These are phyloP conservation scores for Adansonia gregorii DNA, from an alignment of 441 rosid species.

Conservation along the genomic window DNA sequence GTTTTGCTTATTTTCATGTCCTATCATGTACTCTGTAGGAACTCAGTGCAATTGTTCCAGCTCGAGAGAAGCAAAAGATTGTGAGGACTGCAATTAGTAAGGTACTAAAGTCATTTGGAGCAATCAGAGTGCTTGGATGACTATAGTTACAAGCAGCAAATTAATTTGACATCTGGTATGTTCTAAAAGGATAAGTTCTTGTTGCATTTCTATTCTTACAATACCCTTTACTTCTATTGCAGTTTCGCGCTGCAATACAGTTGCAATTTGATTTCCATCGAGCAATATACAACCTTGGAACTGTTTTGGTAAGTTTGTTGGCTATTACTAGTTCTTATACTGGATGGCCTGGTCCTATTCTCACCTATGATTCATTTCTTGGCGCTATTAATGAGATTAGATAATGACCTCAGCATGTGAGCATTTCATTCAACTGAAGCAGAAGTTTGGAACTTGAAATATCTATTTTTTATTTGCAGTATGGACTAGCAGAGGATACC, in stretches of 20 bases:
- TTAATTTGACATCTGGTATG: conserved; percentile 31
- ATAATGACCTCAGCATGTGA: neutral
- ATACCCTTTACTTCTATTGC: conserved; percentile 35
- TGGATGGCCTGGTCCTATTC: conserved; percentile 5
- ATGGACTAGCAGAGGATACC: conserved; percentile 98
- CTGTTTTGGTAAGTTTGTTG: conserved; percentile 78
- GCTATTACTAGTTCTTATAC: neutral
- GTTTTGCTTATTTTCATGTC: conserved; percentile 16
- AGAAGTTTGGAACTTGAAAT: conserved; percentile 14
- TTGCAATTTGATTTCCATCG: conserved; percentile 97
- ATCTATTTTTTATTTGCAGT: conserved; percentile 48
- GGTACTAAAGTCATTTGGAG: conserved; percentile 56
- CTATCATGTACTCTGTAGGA: conserved; percentile 54
- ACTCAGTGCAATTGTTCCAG: conserved; percentile 98
- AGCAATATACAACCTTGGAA: conserved; percentile 98
- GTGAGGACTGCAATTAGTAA: conserved; percentile 95
- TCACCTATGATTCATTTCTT: conserved; percentile 17
- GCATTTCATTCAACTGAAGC: neutral
- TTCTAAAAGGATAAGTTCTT: conserved; percentile 10
- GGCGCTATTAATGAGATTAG: neutral
- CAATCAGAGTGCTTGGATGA: conserved; percentile 35
- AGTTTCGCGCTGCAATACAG: conserved; percentile 96
- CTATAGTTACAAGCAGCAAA: conserved; percentile 35
- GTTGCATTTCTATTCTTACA: conserved; percentile 26
- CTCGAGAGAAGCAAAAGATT: conserved; percentile 86